Evolutionary conservation across 148 eudicot species (phyloP), one percentile per base, ranked within the genome.

Genomic region (Rhododendron mucronatum): DNA sequence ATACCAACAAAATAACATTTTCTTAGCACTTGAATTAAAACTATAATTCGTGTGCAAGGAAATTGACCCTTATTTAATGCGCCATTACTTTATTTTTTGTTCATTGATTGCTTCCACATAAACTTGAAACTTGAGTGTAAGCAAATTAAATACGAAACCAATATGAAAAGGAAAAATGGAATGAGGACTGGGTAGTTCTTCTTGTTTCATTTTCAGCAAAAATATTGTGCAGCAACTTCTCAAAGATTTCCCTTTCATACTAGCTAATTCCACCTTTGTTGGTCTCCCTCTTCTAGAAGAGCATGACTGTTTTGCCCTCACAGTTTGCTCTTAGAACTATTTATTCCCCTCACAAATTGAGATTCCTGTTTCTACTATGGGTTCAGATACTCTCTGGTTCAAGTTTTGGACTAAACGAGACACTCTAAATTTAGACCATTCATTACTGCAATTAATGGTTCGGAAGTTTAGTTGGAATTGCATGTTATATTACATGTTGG

Each of bases 271-370:
- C 18, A 4, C 39, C 20, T 63, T 0, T 26, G 35, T 28, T 28
- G 3, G 35, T 67, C 74, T 67, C 74, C 35, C 74, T 67, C 12
- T 44, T 78, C 51, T 41, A 9, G 26, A 44, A 41, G 7, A 44
- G 50, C 48, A 77, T 77, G 13, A 76, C 80, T 41, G 48, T 76
- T 76, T 76, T 75, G 47, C 47, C 79, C n/a, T 37, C 80, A 76
- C 23, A 77, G 1, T 77, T 16, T 44, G 33, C 28, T 44, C 81
- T 78, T 11, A 39, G 57, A 53, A 2, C 63, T 57, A 57, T 4
- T 14, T 53, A 3, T 59, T 23, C 3, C 69, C 10, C 69, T 63
- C 28, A 21, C 28, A 23, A 63, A 7, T 53, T 65, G 3, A 65
- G 14, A 65, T 65, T 65, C 71, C 30, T 65, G n/a, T 65, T 65